phyloP scores from a whole-genome alignment of 805 yeast species.

The Ogataea thermomethanolica region DNA sequence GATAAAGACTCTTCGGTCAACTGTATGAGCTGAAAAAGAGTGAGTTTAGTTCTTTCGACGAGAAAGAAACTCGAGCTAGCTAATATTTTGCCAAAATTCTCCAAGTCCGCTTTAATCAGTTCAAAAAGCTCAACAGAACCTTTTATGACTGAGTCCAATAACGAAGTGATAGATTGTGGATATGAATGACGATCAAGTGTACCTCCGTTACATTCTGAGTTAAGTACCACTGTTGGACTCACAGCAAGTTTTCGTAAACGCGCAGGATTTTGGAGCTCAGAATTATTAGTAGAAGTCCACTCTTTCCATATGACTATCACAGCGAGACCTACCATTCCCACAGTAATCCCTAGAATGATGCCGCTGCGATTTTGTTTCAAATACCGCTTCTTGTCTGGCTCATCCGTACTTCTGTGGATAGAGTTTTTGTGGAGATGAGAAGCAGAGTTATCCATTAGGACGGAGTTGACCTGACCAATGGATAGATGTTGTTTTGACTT shows the following conservation, averaged over 20 bases:
- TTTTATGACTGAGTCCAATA: slow-evolving; percentile 6
- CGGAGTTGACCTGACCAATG: slow-evolving; percentile 23
- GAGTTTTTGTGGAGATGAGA: slow-evolving; percentile 7
- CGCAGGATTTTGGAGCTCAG: slow-evolving; percentile 1
- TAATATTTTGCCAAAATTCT: slow-evolving; percentile 11
- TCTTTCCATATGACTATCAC: slow-evolving; percentile 28
- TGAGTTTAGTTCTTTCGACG: slow-evolving; percentile 21
- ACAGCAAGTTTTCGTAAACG: slow-evolving; percentile 7
- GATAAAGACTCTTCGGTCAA: slow-evolving; percentile 6
- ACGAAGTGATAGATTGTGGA: slow-evolving; percentile 3
- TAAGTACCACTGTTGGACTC: slow-evolving; percentile 8
- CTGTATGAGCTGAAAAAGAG: slow-evolving; percentile 18
- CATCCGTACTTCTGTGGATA: slow-evolving; percentile 1
- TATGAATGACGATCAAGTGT: background rate
- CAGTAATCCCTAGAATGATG: slow-evolving; percentile 25
- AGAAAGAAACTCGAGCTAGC: slow-evolving; percentile 15
- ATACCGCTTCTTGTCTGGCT: slow-evolving; percentile 2
- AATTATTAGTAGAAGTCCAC: background rate
- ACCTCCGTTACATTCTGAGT: slow-evolving; percentile 13
- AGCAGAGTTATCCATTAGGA: slow-evolving; percentile 21
- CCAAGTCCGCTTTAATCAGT: slow-evolving; percentile 9
- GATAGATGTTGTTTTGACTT: slow-evolving; percentile 6
- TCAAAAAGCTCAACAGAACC: slow-evolving; percentile 11
- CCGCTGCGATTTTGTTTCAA: slow-evolving; percentile 14
- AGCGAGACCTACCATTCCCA: slow-evolving; percentile 31